Percentiles rank a stretch among this genome's conserved stretches.
Conservation (phyloP, 176 grass and related monocot genomes). For the sorghum (Sorghum bicolor) region DNA sequence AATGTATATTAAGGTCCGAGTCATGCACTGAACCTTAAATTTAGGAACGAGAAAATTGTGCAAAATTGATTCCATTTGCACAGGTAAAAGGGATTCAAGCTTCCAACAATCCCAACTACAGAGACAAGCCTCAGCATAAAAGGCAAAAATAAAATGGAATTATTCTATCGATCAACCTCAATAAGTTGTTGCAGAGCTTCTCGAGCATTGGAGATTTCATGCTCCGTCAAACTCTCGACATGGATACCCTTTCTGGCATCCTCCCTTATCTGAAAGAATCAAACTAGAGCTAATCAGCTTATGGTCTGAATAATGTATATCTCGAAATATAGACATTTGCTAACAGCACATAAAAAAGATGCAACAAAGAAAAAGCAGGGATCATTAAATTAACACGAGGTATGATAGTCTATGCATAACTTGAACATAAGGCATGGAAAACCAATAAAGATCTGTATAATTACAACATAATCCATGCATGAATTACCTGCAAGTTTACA, state of each 20-base stretch:
- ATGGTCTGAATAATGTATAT: not conserved
- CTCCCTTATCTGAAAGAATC: constrained; percentile 79
- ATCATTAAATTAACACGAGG: not conserved
- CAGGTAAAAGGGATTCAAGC: not conserved
- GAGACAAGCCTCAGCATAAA: not conserved
- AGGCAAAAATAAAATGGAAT: not conserved
- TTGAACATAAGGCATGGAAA: not conserved
- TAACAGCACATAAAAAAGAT: not conserved
- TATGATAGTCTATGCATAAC: not conserved
- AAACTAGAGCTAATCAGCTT: not conserved
- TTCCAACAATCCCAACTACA: not conserved
- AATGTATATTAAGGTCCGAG: not conserved
- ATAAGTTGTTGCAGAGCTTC: constrained; percentile 90
- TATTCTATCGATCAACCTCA: not conserved
- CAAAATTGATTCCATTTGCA: not conserved
- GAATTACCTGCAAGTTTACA: constrained; percentile 80
- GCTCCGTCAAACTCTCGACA: constrained; percentile 87
- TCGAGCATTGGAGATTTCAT: constrained; percentile 81
- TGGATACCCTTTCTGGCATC: constrained; percentile 90
- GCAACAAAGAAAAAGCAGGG: not conserved
- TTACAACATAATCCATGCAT: not conserved
- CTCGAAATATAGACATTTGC: no score
- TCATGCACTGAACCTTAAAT: constrained; percentile 13
- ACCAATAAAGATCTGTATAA: not conserved
- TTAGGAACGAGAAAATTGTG: not conserved